Percentiles rank a stretch among this genome's conserved stretches.
phyloP scores from a whole-genome alignment of 23 red algal species.

The Gracilaria gracilis region DNA sequence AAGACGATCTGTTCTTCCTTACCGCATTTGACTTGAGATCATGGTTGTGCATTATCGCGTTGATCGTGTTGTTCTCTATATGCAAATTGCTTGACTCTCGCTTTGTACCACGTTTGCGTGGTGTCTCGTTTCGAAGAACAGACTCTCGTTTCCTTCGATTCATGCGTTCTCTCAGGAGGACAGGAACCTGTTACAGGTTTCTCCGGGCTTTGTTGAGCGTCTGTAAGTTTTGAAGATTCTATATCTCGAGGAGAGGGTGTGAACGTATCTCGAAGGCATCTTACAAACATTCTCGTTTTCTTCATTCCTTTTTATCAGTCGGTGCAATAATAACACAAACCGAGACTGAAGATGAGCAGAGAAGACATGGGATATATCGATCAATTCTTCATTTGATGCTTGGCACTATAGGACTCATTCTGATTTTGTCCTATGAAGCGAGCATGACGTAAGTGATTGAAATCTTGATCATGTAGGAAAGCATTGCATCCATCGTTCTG shows the following conservation, averaged over 20 bases:
- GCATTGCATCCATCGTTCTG: too few species aligned
- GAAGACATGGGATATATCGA: neutral
- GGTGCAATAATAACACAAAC: neutral
- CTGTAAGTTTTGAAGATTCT: neutral
- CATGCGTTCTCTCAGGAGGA: neutral
- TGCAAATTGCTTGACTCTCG: slow-evolving; percentile 11
- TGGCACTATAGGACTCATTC: slow-evolving; percentile 23
- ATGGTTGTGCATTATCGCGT: slow-evolving; percentile 20
- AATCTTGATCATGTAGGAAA: neutral
- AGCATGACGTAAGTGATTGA: slow-evolving; percentile 56
- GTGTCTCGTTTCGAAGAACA: slow-evolving; percentile 6
- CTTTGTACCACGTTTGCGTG: neutral
- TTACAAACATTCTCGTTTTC: neutral
- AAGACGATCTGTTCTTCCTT: slow-evolving; percentile 25
- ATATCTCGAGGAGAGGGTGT: neutral
- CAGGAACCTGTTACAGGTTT: neutral
- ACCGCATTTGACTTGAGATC: neutral
- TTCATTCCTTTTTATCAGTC: neutral
- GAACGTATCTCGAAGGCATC: neutral
- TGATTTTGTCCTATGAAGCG: slow-evolving; percentile 48
- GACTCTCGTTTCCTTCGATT: neutral
- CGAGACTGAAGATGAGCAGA: neutral
- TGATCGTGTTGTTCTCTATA: slow-evolving; percentile 6
- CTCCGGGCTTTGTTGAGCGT: neutral
- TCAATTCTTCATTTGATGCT: slow-evolving; percentile 31